Evolutionary conservation across 2,329 filamentous ascomycete species (phyloP).

Genomic region (Colletotrichum cordylinicola): DNA sequence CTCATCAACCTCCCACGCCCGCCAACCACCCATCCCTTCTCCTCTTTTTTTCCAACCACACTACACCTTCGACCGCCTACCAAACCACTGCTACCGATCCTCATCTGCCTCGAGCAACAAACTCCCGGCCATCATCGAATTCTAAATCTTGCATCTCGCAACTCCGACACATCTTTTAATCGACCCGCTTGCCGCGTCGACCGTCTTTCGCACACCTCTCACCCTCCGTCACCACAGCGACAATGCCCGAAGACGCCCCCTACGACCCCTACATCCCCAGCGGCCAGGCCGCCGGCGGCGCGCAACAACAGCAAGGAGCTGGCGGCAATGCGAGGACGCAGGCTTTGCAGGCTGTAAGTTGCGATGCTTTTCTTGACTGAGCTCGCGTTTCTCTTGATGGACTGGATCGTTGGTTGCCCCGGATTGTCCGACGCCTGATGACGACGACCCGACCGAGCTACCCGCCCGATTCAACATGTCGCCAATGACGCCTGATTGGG

Average conservation of each 20-base stretch:
- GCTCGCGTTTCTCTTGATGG: background rate
- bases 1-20: conserved; percentile 18
- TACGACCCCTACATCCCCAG: conserved; percentile 91
- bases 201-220: background rate
- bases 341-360: conserved; percentile 85
- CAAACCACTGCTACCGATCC: background rate
- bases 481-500: conserved; percentile 8
- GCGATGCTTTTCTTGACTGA: conserved; percentile 16
- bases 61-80: background rate
- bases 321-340: conserved; percentile 58
- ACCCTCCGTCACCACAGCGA: conserved; percentile 29
- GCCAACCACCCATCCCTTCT: conserved; percentile 21
- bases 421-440: conserved; percentile 11
- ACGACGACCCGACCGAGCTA: conserved; percentile 14
- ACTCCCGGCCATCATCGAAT: background rate
- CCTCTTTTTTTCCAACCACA: conserved; percentile 17
- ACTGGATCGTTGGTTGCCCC: background rate
- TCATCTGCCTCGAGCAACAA: conserved; percentile 5
- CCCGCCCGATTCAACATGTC: conserved; percentile 3
- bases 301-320: conserved; percentile 41
- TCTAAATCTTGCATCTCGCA: background rate
- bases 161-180: background rate
- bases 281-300: conserved; percentile 54
- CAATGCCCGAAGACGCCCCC: conserved; percentile 66
- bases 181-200: background rate